A percentile compares a stretch with the other conserved stretches of the same genome.
phyloP scores from a whole-genome alignment of 306 rosid genomes.

The Medicago arabica region DNA sequence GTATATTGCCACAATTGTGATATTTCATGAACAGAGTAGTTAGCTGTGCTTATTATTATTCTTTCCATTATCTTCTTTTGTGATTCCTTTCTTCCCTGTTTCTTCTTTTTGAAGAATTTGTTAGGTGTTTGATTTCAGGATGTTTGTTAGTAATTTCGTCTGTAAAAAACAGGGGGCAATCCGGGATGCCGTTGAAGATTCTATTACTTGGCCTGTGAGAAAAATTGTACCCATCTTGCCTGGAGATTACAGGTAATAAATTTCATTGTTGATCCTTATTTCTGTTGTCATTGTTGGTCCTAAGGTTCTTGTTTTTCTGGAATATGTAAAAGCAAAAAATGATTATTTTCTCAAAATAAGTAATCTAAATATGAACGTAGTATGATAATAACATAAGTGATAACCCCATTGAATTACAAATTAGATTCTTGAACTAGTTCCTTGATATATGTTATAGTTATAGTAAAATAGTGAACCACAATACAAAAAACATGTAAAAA shows the following conservation, averaged over 20 bases:
- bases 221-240: conserved; percentile 90
- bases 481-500: conserved; percentile 1
- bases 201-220: conserved; percentile 95
- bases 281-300: conserved; percentile 16
- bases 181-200: conserved; percentile 93
- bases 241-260: conserved; percentile 88
- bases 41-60: conserved; percentile 21
- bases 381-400: background rate
- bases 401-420: background rate
- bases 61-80: conserved; percentile 2
- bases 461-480: background rate
- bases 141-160: conserved; percentile 42
- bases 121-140: conserved; percentile 15
- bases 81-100: conserved; percentile 5
- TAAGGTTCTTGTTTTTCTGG: background rate
- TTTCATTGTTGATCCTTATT: background rate
- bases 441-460: background rate
- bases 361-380: conserved; percentile 3
- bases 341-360: conserved; percentile 12
- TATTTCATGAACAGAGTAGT: conserved; percentile 20
- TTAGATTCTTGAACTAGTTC: conserved; percentile 3
- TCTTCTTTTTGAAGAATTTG: conserved; percentile 12
- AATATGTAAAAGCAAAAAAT: background rate
- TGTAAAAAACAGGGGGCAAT: conserved; percentile 66
- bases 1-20: conserved; percentile 7